Evolutionary conservation across 495 filamentous ascomycete species (phyloP).

Genomic region (Penicillium subrubescens): DNA sequence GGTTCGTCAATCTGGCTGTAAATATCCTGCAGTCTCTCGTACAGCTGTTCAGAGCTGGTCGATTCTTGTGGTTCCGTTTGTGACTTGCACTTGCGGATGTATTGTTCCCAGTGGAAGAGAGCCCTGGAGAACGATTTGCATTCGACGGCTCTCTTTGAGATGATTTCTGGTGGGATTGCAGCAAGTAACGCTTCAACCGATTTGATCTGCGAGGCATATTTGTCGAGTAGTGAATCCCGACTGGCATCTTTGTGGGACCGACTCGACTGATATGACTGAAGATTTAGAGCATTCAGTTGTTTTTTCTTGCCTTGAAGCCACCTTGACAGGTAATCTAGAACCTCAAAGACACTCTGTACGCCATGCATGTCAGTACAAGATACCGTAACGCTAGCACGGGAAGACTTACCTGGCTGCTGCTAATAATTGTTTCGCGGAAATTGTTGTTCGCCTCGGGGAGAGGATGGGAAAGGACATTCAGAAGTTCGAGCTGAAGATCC

Average conservation of each 20-base stretch:
- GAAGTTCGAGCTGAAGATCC: slow-evolving; percentile 71
- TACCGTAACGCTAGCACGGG: background rate
- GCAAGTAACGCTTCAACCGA: slow-evolving; percentile 64
- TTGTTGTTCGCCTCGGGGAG: slow-evolving; percentile 55
- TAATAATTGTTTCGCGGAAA: slow-evolving; percentile 69
- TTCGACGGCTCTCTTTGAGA: slow-evolving; percentile 82
- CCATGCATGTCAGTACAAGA: slow-evolving; percentile 9
- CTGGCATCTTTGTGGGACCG: slow-evolving; percentile 40
- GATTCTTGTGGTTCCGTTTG: slow-evolving; percentile 36
- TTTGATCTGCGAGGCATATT: slow-evolving; percentile 55
- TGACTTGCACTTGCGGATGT: slow-evolving; percentile 65
- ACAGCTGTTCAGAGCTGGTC: slow-evolving; percentile 57
- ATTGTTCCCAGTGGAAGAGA: slow-evolving; percentile 90
- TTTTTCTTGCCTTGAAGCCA: slow-evolving; percentile 87
- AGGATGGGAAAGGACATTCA: slow-evolving; percentile 64
- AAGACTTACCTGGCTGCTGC: slow-evolving; percentile 76
- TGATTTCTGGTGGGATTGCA: slow-evolving; percentile 79
- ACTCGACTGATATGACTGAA: slow-evolving; percentile 38
- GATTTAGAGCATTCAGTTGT: slow-evolving; percentile 43
- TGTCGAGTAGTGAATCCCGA: slow-evolving; percentile 41
- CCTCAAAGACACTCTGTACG: slow-evolving; percentile 77
- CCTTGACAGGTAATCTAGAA: slow-evolving; percentile 85
- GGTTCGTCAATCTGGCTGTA: slow-evolving; percentile 98
- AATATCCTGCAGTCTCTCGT: slow-evolving; percentile 83
- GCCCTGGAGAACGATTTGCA: slow-evolving; percentile 92